Evolutionary conservation across 169 alveolate genomes (phyloP).

Genomic region (Plasmodium vivax): DNA sequence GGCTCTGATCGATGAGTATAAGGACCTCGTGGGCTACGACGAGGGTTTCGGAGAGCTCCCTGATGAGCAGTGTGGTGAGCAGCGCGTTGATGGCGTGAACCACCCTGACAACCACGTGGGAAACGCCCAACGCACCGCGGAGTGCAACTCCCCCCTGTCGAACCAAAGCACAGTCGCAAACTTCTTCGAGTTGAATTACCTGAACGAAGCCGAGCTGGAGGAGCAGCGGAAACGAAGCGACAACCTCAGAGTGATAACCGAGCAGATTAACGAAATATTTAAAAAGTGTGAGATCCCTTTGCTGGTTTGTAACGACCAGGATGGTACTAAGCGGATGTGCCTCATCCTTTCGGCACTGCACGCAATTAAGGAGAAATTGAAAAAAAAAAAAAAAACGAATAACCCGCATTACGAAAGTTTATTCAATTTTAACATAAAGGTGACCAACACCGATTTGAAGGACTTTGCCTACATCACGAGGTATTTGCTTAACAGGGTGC

Average conservation of each 20-base stretch:
- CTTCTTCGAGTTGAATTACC: conserved; percentile 38
- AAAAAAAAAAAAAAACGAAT: conserved; percentile 45
- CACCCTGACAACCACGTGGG: background rate
- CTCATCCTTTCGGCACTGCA: conserved; percentile 41
- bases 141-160: background rate
- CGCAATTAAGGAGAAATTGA: conserved; percentile 58
- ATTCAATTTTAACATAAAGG: conserved; percentile 38
- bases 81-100: background rate
- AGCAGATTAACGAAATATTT: conserved; percentile 52
- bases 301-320: background rate
- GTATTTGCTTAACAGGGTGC: conserved; percentile 31
- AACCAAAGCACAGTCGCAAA: conserved; percentile 11
- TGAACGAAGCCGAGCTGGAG: background rate
- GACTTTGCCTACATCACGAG: conserved; percentile 56
- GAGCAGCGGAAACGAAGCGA: background rate
- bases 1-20: conserved; percentile 69
- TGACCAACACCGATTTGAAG: conserved; percentile 19
- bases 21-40: conserved; percentile 30
- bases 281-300: conserved; percentile 48
- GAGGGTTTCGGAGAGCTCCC: background rate
- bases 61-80: background rate
- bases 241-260: conserved; percentile 2
- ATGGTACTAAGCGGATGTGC: background rate
- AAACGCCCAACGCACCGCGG: background rate
- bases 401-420: conserved; percentile 34